Conservation (phyloP, 208 protist species). For the Acanthamoeba rhysodes region DNA sequence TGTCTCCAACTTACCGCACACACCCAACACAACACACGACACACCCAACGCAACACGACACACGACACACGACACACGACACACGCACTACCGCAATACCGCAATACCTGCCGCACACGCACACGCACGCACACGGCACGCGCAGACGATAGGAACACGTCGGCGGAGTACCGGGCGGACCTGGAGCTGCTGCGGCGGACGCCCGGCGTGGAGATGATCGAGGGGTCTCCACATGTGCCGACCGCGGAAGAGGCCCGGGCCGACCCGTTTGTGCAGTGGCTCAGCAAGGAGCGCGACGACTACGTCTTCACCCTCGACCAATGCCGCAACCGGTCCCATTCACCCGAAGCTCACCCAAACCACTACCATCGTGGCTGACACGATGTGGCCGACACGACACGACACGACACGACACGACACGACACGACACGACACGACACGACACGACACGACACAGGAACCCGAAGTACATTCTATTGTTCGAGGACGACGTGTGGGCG, state of each 20-base stretch:
- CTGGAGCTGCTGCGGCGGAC: background rate
- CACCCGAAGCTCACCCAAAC: background rate
- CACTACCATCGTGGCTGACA: too few relatives aligned
- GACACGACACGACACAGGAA: background rate
- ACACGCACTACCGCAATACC: background rate
- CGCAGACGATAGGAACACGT: background rate
- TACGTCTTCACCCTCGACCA: conserved; percentile 21
- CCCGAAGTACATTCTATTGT: background rate
- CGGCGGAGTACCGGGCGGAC: background rate
- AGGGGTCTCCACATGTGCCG: background rate
- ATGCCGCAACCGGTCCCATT: background rate
- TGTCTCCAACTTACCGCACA: too few relatives aligned
- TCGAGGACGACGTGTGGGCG: conserved; percentile 27
- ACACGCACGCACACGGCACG: background rate
- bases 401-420: background rate
- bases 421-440: too few relatives aligned
- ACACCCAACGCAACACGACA: background rate
- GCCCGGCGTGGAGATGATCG: background rate
- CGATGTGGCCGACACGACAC: too few relatives aligned
- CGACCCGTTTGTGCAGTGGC: background rate
- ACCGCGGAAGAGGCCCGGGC: background rate
- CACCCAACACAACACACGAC: too few relatives aligned
- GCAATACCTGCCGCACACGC: too few relatives aligned
- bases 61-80: background rate
- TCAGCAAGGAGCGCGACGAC: conserved; percentile 19